Percentiles rank a stretch among this genome's conserved stretches.
Conservation (phyloP, 805 yeast genomes). For the Candida wancherniae region DNA sequence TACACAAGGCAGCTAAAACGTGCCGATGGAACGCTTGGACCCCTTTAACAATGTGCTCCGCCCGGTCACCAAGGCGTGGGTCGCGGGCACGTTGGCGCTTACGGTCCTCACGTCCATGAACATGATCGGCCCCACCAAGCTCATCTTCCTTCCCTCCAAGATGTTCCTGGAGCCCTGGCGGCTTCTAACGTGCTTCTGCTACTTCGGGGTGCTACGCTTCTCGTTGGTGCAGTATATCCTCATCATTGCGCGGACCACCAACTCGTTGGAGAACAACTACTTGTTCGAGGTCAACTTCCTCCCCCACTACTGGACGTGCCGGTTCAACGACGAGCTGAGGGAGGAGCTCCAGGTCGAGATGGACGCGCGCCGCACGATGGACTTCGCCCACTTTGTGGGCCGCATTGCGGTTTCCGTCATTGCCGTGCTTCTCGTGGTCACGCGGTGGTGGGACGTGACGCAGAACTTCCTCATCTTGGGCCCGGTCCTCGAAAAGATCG, state of each 20-base stretch:
- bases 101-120: constrained; percentile 19
- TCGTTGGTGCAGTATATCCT: constrained; percentile 19
- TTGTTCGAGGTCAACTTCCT: constrained; percentile 15
- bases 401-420: constrained; percentile 25
- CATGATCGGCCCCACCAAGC: constrained; percentile 15
- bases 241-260: constrained; percentile 18
- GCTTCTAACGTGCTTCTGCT: constrained; percentile 30
- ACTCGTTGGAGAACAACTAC: constrained; percentile 24
- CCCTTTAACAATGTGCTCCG: constrained; percentile 8
- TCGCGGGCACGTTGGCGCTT: constrained; percentile 19
- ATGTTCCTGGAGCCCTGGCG: constrained; percentile 35
- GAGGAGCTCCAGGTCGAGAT: constrained; percentile 12
- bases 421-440: constrained; percentile 11
- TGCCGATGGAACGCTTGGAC: constrained; percentile 12
- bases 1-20: too few species aligned
- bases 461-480: constrained; percentile 29
- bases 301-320: constrained; percentile 17
- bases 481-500: constrained; percentile 29
- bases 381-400: constrained; percentile 27
- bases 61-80: constrained; percentile 26
- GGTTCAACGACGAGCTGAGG: constrained; percentile 17
- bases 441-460: constrained; percentile 14
- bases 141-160: constrained; percentile 26
- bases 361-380: constrained; percentile 21
- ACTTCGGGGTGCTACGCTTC: constrained; percentile 24